phyloP scores from a whole-genome alignment of 163 green algal genomes.

The Chloroidium sp. region DNA sequence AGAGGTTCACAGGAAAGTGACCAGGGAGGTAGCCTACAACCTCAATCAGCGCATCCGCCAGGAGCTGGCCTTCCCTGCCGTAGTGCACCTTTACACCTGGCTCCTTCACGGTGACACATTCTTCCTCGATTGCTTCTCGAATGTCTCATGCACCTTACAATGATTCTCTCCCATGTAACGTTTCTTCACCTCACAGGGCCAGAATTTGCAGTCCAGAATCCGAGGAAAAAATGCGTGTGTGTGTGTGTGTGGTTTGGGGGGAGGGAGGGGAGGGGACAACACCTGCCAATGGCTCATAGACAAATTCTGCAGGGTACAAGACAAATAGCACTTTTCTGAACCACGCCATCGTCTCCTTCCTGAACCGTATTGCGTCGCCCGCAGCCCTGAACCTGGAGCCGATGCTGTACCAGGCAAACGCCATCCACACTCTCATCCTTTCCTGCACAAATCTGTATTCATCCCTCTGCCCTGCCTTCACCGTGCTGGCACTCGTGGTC shows the following conservation, averaged over 20 bases:
- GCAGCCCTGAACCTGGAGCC: conserved; percentile 56
- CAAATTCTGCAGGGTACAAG: conserved; percentile 33
- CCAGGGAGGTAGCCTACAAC: conserved; percentile 44
- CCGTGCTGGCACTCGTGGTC: no score
- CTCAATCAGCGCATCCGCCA: conserved; percentile 35
- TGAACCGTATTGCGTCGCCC: conserved; percentile 49
- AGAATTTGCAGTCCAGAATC: no score
- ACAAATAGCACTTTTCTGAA: conserved; percentile 52
- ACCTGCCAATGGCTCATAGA: not conserved
- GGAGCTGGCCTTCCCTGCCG: conserved; percentile 53
- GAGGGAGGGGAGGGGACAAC: no score
- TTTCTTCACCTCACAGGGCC: no score
- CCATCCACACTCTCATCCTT: no score
- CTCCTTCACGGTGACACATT: conserved; percentile 38
- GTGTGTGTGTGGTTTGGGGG: no score
- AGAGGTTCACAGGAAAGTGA: conserved; percentile 6
- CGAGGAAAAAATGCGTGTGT: no score
- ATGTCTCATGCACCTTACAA: not conserved
- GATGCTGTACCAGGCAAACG: conserved; percentile 70
- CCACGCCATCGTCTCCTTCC: conserved; percentile 43
- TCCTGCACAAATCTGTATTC: no score
- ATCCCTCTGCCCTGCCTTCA: no score
- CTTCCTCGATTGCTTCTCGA: not conserved
- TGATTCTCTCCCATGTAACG: no score
- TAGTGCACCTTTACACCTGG: conserved; percentile 70